Evolutionary conservation across 371 early-diverging fungal species (phyloP), one percentile per base, ranked within the genome.

Genomic region (Mucor plumbeus): DNA sequence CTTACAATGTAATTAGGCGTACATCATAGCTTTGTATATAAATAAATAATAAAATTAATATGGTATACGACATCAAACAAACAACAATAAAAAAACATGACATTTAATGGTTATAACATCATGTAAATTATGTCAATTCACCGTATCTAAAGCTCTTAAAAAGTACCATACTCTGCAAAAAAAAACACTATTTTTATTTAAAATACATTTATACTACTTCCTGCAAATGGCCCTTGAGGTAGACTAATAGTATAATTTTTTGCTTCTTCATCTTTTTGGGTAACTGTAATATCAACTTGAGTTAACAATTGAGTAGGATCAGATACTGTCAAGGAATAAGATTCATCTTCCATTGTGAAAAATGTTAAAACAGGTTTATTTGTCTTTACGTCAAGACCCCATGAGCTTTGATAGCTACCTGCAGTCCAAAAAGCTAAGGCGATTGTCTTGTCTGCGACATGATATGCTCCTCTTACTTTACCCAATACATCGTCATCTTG

Each of bases 281-380:
- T 34, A 10, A 74, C 7, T 14, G 64, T 61, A 7, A 74, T 31
- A 1, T 40, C 31, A 11, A 74, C 74, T 19, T 33, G 8, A 0
- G 57, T 50, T 17, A 73, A 36, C 13, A 50, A 44, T 19, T 76
- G 77, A 5, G 71, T 73, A 26, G 77, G 77, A 54, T 76, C 77
- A 10, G 77, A 61, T 14, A 76, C 71, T 14, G 66, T 69, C 5
- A 65, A 31, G 1, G 40, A 40, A 36, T 62, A 65, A 4, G 21
- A 33, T 7, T 38, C 58, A 1, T 38, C 35, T 2, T 36, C 21
- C 14, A 33, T 33, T 7, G 59, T 47, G 33, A 74, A 48, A 36
- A 61, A 61, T 14, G 66, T 41, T 47, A 75, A 48, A 14, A 71
- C 63, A 1, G 75, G 63, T 9, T 62, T 50, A 41, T 57, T 40